Base-by-base conservation (phyloP, 164 flowering plant genomes). In the Berberis thunbergii region DNA sequence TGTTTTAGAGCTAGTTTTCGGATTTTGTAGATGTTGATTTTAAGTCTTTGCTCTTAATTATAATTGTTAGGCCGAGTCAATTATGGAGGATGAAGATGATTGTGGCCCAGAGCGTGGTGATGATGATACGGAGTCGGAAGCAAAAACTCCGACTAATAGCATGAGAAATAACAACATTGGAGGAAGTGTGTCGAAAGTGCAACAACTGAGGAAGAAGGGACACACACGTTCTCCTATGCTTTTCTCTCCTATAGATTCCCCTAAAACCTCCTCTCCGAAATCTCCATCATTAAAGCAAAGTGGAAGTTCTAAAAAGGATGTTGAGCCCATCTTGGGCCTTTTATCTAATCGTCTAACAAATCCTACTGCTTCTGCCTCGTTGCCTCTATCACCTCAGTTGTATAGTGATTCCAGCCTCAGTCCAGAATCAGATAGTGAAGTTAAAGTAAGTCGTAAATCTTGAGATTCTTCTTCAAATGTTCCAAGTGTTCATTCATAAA, bases 341-440 rank as follows among this genome's bases (percentile, higher is more conserved):
- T 49, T 68, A 60, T 83, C 91, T 43, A 56, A 53, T 43, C 85
- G 76, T 12, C 46, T 69, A 54, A 46, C 41, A 26, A 79, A 77
- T 72, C 55, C 67, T 43, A 46, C 67, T 49, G 41, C 45, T 50
- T 43, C 76, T 39, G 54, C 68, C 54, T 80, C 85, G 0, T 68
- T 72, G 72, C 84, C 84, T 44, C 56, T 2, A 54, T 77, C 87
- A 58, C 88, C 88, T 26, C 64, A 1, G 12, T 44, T 67, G 45
- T 69, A 43, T 8, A 64, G 65, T 49, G 83, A 75, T 64, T 64
- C 63, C 69, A 75, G 74, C 72, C 61, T 63, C 64, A 71, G 72
- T 62, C 72, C 80, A 46, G 83, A 79, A 12, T 81, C 83, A 11
- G 87, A 79, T 68, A 74, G 70, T 61, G 85, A 84, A 79, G 55